Evolutionary conservation across 352 stramenopile species (phyloP).

Genomic region (Discostella stelligera): DNA sequence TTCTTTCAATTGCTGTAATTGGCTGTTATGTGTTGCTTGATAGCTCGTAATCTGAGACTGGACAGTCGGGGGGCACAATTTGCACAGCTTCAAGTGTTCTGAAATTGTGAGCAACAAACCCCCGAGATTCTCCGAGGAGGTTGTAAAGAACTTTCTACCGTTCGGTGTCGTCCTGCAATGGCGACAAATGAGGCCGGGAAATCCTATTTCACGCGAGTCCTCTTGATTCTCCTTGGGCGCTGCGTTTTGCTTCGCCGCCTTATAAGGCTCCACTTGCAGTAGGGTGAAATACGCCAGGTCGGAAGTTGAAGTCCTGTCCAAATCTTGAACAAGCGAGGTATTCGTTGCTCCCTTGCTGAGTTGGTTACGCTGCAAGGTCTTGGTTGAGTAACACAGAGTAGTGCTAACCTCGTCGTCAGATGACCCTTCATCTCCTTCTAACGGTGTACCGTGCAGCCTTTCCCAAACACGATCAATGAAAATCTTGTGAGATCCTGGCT

Average conservation of each 20-base stretch:
- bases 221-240: constrained; percentile 6
- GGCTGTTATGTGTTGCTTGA: constrained; percentile 24
- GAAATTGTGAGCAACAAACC: constrained; percentile 45
- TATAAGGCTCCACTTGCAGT: constrained; percentile 33
- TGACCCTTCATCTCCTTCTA: constrained; percentile 9
- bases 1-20: constrained; percentile 16
- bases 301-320: constrained; percentile 16
- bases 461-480: constrained; percentile 57
- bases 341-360: background rate
- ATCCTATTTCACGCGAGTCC: constrained; percentile 37
- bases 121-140: constrained; percentile 37
- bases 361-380: background rate
- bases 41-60: constrained; percentile 32
- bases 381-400: background rate
- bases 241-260: constrained; percentile 10
- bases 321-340: constrained; percentile 22
- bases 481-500: constrained; percentile 53
- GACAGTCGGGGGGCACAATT: constrained; percentile 17
- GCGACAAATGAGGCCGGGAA: constrained; percentile 39
- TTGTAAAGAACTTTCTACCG: constrained; percentile 55
- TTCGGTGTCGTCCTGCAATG: constrained; percentile 37
- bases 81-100: constrained; percentile 39
- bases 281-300: constrained; percentile 40
- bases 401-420: constrained; percentile 6
- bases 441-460: constrained; percentile 30